phyloP scores from a whole-genome alignment of 768 basidiomycete species.

The Boletus eberwhitei region DNA sequence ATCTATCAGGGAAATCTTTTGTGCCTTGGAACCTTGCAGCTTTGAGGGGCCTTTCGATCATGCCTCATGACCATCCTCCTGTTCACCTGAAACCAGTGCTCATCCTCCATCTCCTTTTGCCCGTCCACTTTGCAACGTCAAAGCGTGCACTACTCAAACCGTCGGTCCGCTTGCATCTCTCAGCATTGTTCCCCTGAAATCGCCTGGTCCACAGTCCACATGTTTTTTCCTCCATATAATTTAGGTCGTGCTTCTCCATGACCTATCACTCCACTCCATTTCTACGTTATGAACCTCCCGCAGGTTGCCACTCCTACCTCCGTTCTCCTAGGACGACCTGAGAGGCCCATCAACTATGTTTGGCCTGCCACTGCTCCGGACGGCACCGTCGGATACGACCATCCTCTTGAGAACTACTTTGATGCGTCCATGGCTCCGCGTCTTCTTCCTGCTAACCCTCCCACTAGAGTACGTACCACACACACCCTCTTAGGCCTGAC shows the following conservation, averaged over 20 bases:
- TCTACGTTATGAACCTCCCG: slow-evolving; percentile 9
- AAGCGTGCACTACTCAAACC: slow-evolving; percentile 12
- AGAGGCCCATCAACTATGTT: slow-evolving; percentile 14
- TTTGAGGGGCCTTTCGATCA: background rate
- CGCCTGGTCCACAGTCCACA: slow-evolving; percentile 22
- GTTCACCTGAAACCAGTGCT: slow-evolving; percentile 11
- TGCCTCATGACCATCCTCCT: slow-evolving; percentile 18
- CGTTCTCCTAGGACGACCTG: slow-evolving; percentile 10
- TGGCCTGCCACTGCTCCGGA: slow-evolving; percentile 6
- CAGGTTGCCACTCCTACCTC: slow-evolving; percentile 7
- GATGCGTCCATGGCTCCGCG: slow-evolving; percentile 18
- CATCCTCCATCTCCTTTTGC: background rate
- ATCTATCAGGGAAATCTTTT: background rate
- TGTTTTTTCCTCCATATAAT: slow-evolving; percentile 16
- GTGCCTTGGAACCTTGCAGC: slow-evolving; percentile 5
- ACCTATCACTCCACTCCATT: slow-evolving; percentile 1
- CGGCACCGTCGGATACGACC: slow-evolving; percentile 21
- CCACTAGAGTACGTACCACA: slow-evolving; percentile 16
- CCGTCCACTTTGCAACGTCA: slow-evolving; percentile 4
- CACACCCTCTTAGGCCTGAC: background rate
- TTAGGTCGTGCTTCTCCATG: background rate
- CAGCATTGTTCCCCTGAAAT: slow-evolving; percentile 17
- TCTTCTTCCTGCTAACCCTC: slow-evolving; percentile 10
- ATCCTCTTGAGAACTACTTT: slow-evolving; percentile 25
- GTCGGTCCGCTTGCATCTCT: background rate